Conservation (phyloP, 2,329 filamentous ascomycete genomes). For the Aspergillus caelatus region DNA sequence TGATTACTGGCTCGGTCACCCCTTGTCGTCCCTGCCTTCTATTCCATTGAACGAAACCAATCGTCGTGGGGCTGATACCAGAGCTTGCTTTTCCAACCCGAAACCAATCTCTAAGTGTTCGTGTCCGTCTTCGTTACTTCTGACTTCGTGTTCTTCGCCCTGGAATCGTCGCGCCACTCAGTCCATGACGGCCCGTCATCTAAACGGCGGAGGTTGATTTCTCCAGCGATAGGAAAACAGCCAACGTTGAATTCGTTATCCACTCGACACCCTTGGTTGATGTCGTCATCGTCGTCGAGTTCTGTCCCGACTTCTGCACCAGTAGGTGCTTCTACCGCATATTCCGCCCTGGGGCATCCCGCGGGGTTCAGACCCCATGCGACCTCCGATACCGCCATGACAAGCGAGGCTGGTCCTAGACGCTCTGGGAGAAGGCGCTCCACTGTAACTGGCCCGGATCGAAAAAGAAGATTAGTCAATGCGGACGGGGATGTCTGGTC, state of each 20-base stretch:
- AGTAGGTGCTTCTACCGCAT: conserved; percentile 13
- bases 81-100: too few relatives aligned
- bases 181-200: conserved; percentile 37
- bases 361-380: conserved; percentile 19
- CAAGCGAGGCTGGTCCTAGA: conserved; percentile 21
- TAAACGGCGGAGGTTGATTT: conserved; percentile 38
- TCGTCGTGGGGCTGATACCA: too few relatives aligned
- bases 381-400: conserved; percentile 17
- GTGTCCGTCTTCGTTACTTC: neutral
- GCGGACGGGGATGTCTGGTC: conserved; percentile 32
- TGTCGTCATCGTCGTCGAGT: conserved; percentile 29
- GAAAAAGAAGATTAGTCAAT: conserved; percentile 48
- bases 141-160: conserved; percentile 14
- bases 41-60: neutral
- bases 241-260: conserved; percentile 2
- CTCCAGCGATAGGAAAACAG: conserved; percentile 21
- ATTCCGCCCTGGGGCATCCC: conserved; percentile 10
- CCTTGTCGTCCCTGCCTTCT: neutral
- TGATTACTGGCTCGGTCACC: neutral
- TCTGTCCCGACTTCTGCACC: conserved; percentile 17
- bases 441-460: conserved; percentile 34
- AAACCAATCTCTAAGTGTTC: neutral
- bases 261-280: conserved; percentile 17
- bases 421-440: conserved; percentile 25
- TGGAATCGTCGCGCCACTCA: conserved; percentile 29